Evolutionary conservation across 2,329 filamentous ascomycete species (phyloP).

Genomic region (Graphilbum sp.): DNA sequence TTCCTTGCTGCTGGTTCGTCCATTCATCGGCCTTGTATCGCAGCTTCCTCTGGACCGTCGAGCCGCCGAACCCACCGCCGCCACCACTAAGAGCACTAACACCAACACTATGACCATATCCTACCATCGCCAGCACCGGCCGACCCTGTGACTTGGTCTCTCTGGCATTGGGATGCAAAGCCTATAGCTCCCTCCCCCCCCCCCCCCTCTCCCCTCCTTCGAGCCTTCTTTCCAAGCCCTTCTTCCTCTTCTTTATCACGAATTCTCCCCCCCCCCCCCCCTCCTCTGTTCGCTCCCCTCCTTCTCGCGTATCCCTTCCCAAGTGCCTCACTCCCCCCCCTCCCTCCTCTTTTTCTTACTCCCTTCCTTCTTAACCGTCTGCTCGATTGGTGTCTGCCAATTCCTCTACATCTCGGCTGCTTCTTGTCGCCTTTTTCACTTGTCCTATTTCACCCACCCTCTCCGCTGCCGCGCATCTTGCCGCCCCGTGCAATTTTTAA

Average conservation of each 20-base stretch:
- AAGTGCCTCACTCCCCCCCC: background rate
- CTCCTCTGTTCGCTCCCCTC: background rate
- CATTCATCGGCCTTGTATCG: background rate
- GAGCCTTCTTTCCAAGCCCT: background rate
- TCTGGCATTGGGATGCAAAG: too few relatives aligned
- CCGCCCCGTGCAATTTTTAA: too few relatives aligned
- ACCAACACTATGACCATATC: background rate
- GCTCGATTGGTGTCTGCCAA: background rate
- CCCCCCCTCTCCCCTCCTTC: background rate
- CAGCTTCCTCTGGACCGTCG: background rate
- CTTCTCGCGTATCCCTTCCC: background rate
- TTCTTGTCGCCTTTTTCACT: background rate
- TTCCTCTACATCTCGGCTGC: background rate
- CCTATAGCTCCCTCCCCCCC: background rate
- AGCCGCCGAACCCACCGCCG: background rate
- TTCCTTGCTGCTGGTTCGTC: background rate
- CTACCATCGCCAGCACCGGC: background rate
- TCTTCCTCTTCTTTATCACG: constrained; percentile 6
- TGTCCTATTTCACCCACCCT: too few relatives aligned
- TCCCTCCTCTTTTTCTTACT: background rate
- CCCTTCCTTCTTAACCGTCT: background rate
- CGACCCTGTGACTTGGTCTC: constrained; percentile 3
- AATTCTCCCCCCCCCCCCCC: constrained; percentile 5
- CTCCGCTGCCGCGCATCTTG: too few relatives aligned
- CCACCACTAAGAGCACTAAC: background rate